These are phyloP conservation scores for Nematodospora anomalae DNA, from an alignment of 1,139 yeast genomes.

Conservation along the genomic window DNA sequence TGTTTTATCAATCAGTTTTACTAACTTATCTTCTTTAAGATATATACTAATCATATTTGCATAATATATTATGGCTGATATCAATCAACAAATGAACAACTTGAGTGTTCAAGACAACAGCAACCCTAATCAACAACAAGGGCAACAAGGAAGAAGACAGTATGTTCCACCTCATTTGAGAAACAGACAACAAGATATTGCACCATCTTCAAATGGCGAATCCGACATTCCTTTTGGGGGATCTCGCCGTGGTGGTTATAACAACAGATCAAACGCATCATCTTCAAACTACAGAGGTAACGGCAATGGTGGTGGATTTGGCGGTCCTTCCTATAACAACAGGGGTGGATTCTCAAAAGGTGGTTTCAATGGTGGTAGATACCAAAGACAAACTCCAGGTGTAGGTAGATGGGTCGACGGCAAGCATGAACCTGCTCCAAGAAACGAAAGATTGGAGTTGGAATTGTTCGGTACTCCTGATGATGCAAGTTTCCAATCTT, in stretches of 20 bases:
- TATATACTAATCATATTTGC: constrained; percentile 3
- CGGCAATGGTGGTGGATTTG: constrained; percentile 18
- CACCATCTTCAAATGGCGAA: constrained; percentile 8
- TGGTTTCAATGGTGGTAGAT: constrained; percentile 31
- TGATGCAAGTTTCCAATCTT: constrained; percentile 79
- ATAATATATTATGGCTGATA: constrained; percentile 35
- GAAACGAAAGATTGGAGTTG: constrained; percentile 67
- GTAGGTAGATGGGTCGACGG: constrained; percentile 86
- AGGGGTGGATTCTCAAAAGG: constrained; percentile 24
- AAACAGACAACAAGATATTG: constrained; percentile 21
- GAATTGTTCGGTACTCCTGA: constrained; percentile 88
- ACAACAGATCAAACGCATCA: constrained; percentile 23
- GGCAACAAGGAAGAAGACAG: constrained; percentile 22
- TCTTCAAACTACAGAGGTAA: constrained; percentile 19
- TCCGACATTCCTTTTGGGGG: constrained; percentile 15
- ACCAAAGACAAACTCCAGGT: constrained; percentile 33
- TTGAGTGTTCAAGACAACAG: constrained; percentile 36
- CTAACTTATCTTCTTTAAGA: neutral
- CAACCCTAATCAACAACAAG: constrained; percentile 11
- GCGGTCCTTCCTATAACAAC: constrained; percentile 17
- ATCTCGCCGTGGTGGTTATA: constrained; percentile 19
- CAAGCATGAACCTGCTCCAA: constrained; percentile 80
- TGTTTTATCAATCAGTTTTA: neutral
- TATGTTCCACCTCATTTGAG: constrained; percentile 77
- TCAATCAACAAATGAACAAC: constrained; percentile 45